Conservation (phyloP, 305 asterid species). For the Rubia tinctorum region DNA sequence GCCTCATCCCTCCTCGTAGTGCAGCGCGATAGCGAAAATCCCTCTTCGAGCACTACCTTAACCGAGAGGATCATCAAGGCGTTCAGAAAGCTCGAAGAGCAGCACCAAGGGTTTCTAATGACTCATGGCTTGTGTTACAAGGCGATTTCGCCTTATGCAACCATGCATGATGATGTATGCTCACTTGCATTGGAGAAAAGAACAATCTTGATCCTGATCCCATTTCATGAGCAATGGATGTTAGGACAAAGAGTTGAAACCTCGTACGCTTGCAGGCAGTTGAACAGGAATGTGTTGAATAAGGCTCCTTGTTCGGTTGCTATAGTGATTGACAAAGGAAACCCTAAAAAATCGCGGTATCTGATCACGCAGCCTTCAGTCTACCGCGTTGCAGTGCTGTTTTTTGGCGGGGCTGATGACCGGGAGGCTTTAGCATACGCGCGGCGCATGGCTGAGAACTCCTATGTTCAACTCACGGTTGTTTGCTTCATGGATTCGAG, state of each 20-base stretch:
- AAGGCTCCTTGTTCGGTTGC: conserved; percentile 67
- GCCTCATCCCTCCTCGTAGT: conserved; percentile 48
- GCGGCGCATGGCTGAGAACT: conserved; percentile 36
- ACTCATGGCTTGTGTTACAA: conserved; percentile 39
- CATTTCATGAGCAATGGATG: conserved; percentile 39
- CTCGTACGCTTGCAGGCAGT: conserved; percentile 35
- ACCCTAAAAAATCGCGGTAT: conserved; percentile 25
- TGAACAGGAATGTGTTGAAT: conserved; percentile 43
- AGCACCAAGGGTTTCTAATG: conserved; percentile 26
- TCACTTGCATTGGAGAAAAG: conserved; percentile 56
- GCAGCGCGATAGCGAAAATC: conserved; percentile 33
- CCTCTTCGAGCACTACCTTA: conserved; percentile 28
- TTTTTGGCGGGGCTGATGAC: conserved; percentile 65
- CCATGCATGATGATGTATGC: conserved; percentile 67
- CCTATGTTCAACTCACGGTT: conserved; percentile 34
- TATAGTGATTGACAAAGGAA: conserved; percentile 39
- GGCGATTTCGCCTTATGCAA: conserved; percentile 52
- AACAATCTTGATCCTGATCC: conserved; percentile 48
- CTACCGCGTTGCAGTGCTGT: conserved; percentile 39
- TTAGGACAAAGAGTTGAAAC: conserved; percentile 34
- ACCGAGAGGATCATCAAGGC: conserved; percentile 50
- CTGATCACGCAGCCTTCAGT: conserved; percentile 23
- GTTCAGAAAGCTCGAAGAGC: conserved; percentile 42
- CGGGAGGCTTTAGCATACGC: conserved; percentile 67
- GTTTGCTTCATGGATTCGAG: conserved; percentile 28